A percentile compares a stretch with the other conserved stretches of the same genome.
Evolutionary conservation across 1,284 basidiomycete genomes (phyloP).

Genomic region (Malassezia sp.): DNA sequence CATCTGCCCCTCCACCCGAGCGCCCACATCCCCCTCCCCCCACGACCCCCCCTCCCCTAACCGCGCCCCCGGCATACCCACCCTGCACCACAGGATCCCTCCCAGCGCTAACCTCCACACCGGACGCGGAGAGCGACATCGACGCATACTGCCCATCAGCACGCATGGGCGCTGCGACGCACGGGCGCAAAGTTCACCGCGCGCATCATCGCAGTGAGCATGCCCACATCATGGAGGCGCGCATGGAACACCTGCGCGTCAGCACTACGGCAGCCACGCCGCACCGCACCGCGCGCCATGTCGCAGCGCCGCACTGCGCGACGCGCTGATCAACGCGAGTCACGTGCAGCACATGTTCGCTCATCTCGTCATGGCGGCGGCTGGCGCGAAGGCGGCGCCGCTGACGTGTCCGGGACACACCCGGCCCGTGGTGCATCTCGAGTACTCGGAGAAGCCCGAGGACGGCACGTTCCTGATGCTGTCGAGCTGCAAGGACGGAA

Average conservation of each 20-base stretch:
- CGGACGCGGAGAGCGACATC: constrained; percentile 12
- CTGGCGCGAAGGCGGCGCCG: constrained; percentile 42
- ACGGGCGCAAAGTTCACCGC: constrained; percentile 8
- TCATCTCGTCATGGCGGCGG: too few relatives aligned
- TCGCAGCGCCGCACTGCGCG: too few relatives aligned
- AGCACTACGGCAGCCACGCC: too few relatives aligned
- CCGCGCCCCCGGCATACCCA: too few relatives aligned
- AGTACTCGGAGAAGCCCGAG: constrained; percentile 66
- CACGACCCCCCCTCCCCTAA: too few relatives aligned
- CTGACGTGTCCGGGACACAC: constrained; percentile 53
- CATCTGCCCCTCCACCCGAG: too few relatives aligned
- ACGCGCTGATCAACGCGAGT: too few relatives aligned
- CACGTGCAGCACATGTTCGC: too few relatives aligned
- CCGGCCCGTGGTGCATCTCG: constrained; percentile 80
- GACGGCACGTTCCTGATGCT: constrained; percentile 49
- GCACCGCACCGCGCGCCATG: too few relatives aligned
- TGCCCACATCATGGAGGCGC: constrained; percentile 1
- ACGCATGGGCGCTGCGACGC: too few relatives aligned
- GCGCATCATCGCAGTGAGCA: constrained; percentile 3
- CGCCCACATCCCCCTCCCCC: too few relatives aligned
- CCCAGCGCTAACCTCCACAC: constrained; percentile 11
- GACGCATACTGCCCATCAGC: constrained; percentile 4
- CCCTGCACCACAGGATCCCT: constrained; percentile 7
- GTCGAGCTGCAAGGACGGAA: constrained; percentile 45
- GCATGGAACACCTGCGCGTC: constrained; percentile 1